Base-by-base conservation (phyloP, 495 filamentous ascomycete genomes). In the Penicillium psychrofluorescens region DNA sequence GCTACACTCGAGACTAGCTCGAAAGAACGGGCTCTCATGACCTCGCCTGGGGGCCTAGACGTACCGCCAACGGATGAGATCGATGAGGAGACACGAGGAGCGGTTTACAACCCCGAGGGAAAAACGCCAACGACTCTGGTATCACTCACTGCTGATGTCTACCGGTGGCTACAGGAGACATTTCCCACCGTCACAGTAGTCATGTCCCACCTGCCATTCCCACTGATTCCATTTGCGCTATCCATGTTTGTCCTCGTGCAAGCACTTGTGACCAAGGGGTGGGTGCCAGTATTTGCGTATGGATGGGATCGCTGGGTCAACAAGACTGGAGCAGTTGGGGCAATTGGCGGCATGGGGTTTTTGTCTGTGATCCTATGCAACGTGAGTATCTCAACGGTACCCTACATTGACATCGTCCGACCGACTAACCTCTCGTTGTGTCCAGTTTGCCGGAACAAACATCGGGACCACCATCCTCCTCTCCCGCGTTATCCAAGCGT, bases 241-340 rank as follows among this genome's bases (percentile, higher is more conserved):
- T 60, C 70, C 44, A 84, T 85, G 79, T 85, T 85, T 46, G 69
- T 85, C 29, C 72, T 85, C 7, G 80, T 84, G 1, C 79, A 85
- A 50, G 79, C 71, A 1, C 62, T 85, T 16, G 79, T 80, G 8
- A 80, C 77, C 6, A 83, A 81, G 43, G 80, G 81, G 11, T 84
- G 81, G 81, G 77, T 85, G 0, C 67, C 68, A 0, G 77, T 84
- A 3, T 84, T 84, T 50, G 80, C 80, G 0, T 71, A 79, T 48
- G 80, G 80, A 12, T 85, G 80, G 80, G 72, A 82, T 45, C 74
- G 77, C 38, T 84, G 81, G 80, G 80, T 85, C 9, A 62, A 64
- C 22, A 81, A 71, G 51, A 85, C 81, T 7, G 81, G 79, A 5
- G 78, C 77, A 0, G 62, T 84, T 2, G 81, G 81, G 8, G 73